These are phyloP conservation scores for Rhizoctonia solani DNA, from an alignment of 1,284 basidiomycete species.

Conservation along the genomic window DNA sequence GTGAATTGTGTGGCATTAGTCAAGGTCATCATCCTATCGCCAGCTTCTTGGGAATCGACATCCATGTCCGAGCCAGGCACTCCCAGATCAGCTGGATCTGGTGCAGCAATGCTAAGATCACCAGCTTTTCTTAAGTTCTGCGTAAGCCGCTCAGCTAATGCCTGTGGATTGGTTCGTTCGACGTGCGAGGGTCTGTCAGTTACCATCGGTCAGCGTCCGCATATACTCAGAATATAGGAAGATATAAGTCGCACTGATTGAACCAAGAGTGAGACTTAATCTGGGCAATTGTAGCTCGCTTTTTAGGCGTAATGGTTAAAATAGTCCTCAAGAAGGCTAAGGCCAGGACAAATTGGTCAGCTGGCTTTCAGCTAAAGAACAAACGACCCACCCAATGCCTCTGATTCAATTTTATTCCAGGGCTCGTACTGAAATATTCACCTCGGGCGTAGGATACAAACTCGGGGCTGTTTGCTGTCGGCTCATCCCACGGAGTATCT, in stretches of 20 bases:
- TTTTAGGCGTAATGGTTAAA: slow-evolving; percentile 82
- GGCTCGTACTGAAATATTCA: slow-evolving; percentile 77
- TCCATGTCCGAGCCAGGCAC: slow-evolving; percentile 13
- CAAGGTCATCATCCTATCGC: slow-evolving; percentile 34
- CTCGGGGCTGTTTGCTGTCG: slow-evolving; percentile 78
- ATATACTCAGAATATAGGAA: background rate
- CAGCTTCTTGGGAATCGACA: slow-evolving; percentile 6
- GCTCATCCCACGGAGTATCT: slow-evolving; percentile 99
- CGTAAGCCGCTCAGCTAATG: slow-evolving; percentile 36
- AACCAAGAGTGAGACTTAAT: slow-evolving; percentile 79
- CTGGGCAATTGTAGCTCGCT: slow-evolving; percentile 82
- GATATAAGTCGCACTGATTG: slow-evolving; percentile 43
- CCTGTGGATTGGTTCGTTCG: slow-evolving; percentile 33
- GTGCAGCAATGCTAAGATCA: slow-evolving; percentile 37
- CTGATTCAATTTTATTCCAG: slow-evolving; percentile 73
- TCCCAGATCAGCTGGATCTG: slow-evolving; percentile 17
- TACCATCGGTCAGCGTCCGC: background rate
- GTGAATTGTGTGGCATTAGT: slow-evolving; percentile 38
- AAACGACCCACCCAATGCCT: slow-evolving; percentile 61
- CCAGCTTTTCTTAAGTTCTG: slow-evolving; percentile 31
- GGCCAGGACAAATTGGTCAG: background rate
- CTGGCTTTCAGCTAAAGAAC: background rate
- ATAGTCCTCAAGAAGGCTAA: slow-evolving; percentile 56
- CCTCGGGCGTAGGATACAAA: slow-evolving; percentile 77
- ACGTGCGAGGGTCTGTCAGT: slow-evolving; percentile 35